These are phyloP conservation scores for Elaeis oleifera DNA, from an alignment of 202 grass and related monocot species.

Conservation along the genomic window DNA sequence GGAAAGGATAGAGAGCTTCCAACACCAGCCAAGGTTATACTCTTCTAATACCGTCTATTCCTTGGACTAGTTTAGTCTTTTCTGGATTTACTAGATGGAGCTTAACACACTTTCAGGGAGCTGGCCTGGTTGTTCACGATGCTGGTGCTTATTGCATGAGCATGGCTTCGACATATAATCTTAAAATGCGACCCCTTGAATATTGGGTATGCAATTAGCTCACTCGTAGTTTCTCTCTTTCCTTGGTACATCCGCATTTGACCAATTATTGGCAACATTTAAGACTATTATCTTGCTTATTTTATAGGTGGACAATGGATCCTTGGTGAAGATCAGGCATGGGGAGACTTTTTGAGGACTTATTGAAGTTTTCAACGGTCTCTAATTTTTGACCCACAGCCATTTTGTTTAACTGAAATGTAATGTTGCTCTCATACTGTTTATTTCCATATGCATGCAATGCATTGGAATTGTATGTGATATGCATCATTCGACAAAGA, in stretches of 20 bases:
- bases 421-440: no score
- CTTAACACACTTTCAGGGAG: slow-evolving; percentile 38
- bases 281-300: background rate
- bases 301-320: slow-evolving; percentile 53
- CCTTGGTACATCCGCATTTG: background rate
- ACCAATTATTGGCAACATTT: background rate
- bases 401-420: no score
- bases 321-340: slow-evolving; percentile 68
- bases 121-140: slow-evolving; percentile 88
- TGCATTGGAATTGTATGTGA: no score
- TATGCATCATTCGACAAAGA: no score
- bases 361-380: slow-evolving; percentile 77
- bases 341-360: slow-evolving; percentile 74
- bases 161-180: slow-evolving; percentile 96
- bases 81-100: background rate
- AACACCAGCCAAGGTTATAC: slow-evolving; percentile 59
- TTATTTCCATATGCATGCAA: no score
- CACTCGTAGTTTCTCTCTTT: background rate
- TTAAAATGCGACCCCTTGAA: slow-evolving; percentile 83
- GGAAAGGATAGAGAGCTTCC: slow-evolving; percentile 82
- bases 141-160: slow-evolving; percentile 98
- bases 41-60: background rate
- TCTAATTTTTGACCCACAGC: slow-evolving; percentile 10
- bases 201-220: slow-evolving; percentile 53
- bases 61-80: background rate